Percentiles rank a stretch among this genome's conserved stretches.
Conservation (phyloP, 352 stramenopile genomes). For the Globisporangium mamillatum region DNA sequence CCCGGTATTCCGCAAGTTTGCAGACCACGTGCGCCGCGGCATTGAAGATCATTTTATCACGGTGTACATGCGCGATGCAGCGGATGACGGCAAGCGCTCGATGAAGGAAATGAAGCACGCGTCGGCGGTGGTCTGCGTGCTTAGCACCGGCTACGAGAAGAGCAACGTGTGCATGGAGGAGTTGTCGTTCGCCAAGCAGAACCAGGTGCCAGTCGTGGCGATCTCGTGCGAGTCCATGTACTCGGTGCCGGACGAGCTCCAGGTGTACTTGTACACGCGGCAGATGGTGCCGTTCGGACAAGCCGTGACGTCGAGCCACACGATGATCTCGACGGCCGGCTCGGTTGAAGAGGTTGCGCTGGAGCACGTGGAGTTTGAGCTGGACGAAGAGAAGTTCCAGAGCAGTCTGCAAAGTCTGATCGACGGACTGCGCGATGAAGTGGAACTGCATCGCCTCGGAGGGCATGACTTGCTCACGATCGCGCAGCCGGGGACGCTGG, state of each 20-base stretch:
- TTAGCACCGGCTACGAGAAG: constrained; percentile 64
- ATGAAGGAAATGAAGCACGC: constrained; percentile 59
- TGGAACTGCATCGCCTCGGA: constrained; percentile 59
- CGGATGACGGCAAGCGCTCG: constrained; percentile 42
- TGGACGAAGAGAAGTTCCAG: constrained; percentile 70
- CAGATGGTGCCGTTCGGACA: constrained; percentile 77
- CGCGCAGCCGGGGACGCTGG: constrained; percentile 21
- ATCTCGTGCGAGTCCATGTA: constrained; percentile 61
- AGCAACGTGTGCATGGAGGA: constrained; percentile 76
- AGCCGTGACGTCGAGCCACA: constrained; percentile 46
- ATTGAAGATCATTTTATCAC: constrained; percentile 79
- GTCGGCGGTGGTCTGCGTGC: constrained; percentile 67
- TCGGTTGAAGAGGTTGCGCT: constrained; percentile 21
- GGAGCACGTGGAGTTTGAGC: constrained; percentile 39
- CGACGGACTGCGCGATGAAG: constrained; percentile 71
- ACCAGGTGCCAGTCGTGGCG: constrained; percentile 63
- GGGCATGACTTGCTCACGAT: constrained; percentile 22
- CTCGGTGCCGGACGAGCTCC: constrained; percentile 59
- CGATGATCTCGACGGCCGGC: constrained; percentile 20
- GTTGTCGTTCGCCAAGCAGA: constrained; percentile 67
- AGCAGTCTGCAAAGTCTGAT: constrained; percentile 62
- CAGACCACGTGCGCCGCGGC: constrained; percentile 50
- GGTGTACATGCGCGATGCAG: constrained; percentile 57
- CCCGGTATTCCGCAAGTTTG: constrained; percentile 55
- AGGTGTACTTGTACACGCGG: constrained; percentile 75